Evolutionary conservation across 805 yeast species (phyloP).

Genomic region (Lachancea sp.): DNA sequence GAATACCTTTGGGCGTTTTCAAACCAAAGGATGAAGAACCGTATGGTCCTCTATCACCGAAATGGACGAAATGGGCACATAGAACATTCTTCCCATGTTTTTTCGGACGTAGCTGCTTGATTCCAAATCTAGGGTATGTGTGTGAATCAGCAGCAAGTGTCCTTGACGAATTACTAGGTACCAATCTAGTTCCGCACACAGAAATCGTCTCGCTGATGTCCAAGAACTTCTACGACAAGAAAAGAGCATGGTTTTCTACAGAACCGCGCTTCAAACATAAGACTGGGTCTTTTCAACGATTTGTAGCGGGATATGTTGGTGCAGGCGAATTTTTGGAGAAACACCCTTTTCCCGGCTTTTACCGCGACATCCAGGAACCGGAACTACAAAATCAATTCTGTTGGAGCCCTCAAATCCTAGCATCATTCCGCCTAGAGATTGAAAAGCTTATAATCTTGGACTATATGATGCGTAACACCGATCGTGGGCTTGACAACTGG

Average conservation of each 20-base stretch:
- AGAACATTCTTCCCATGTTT: conserved; percentile 70
- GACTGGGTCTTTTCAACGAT: conserved; percentile 63
- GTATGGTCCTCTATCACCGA: conserved; percentile 70
- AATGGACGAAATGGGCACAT: conserved; percentile 76
- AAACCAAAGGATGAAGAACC: conserved; percentile 81
- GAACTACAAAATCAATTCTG: conserved; percentile 30
- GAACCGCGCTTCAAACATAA: conserved; percentile 32
- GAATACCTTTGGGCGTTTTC: conserved; percentile 50
- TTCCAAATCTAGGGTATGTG: conserved; percentile 66
- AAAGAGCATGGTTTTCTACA: conserved; percentile 16
- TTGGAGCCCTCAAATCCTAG: conserved; percentile 48
- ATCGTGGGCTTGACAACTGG: conserved; percentile 72
- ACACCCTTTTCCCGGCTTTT: conserved; percentile 49
- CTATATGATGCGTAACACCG: conserved; percentile 69
- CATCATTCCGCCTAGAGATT: conserved; percentile 51
- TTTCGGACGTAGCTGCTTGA: conserved; percentile 65
- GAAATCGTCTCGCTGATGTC: conserved; percentile 48
- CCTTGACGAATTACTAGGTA: conserved; percentile 53
- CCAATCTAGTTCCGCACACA: conserved; percentile 60
- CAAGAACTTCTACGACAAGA: conserved; percentile 34
- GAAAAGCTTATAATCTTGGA: conserved; percentile 67
- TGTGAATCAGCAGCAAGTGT: conserved; percentile 67
- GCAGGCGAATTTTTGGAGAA: conserved; percentile 53
- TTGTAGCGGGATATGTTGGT: conserved; percentile 49
- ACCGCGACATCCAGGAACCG: conserved; percentile 9